These are phyloP conservation scores for Collybia sp. DNA, from an alignment of 768 basidiomycete species.

Conservation along the genomic window DNA sequence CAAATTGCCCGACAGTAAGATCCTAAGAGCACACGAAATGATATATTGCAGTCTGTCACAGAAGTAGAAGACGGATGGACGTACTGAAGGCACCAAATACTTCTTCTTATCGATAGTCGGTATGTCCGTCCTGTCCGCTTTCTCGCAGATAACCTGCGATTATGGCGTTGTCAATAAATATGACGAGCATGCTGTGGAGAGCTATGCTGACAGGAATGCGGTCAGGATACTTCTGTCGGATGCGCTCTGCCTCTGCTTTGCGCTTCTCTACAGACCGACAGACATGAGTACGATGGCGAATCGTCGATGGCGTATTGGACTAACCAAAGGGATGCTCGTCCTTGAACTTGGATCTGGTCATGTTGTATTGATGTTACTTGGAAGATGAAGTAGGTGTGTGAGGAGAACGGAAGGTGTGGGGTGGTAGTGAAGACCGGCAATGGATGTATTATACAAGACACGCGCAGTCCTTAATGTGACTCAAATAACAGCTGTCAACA, in stretches of 20 bases:
- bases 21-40: slow-evolving; percentile 51
- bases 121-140: slow-evolving; percentile 97
- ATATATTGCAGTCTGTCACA: neutral
- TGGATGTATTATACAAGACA: slow-evolving; percentile 29
- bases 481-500: slow-evolving; percentile 33
- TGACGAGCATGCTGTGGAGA: slow-evolving; percentile 2
- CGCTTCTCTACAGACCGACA: slow-evolving; percentile 75
- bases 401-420: slow-evolving; percentile 15
- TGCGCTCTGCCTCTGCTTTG: slow-evolving; percentile 98
- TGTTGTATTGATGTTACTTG: slow-evolving; percentile 11
- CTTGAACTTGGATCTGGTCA: slow-evolving; percentile 94
- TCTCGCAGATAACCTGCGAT: slow-evolving; percentile 95
- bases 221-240: slow-evolving; percentile 98
- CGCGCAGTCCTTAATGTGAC: slow-evolving; percentile 31
- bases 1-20: slow-evolving; percentile 96
- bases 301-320: slow-evolving; percentile 25
- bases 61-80: slow-evolving; percentile 19
- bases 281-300: slow-evolving; percentile 27
- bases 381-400: slow-evolving; percentile 4
- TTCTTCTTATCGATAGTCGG: slow-evolving; percentile 99
- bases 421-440: slow-evolving; percentile 20
- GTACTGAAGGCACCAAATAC: slow-evolving; percentile 94
- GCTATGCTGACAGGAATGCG: slow-evolving; percentile 81
- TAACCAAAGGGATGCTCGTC: slow-evolving; percentile 98
- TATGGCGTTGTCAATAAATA: slow-evolving; percentile 8